Evolutionary conservation across 2,329 filamentous ascomycete genomes (phyloP).

Genomic region (Mycocentrospora acerina): DNA sequence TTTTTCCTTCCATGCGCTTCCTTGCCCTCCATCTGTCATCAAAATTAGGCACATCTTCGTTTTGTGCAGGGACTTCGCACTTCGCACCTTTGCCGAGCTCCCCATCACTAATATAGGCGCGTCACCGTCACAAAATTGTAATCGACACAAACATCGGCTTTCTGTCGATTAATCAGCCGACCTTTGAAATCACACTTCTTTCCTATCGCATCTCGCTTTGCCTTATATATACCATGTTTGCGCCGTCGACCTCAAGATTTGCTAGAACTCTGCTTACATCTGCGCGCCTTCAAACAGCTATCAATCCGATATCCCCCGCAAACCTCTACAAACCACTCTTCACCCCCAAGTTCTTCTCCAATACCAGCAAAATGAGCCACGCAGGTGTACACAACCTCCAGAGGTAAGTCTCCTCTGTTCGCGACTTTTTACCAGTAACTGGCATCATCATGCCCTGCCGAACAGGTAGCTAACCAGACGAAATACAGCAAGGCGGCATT

Average conservation of each 20-base stretch:
- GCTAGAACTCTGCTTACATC: slow-evolving; percentile 47
- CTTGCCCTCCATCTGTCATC: slow-evolving; percentile 3
- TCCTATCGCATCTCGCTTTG: slow-evolving; percentile 19
- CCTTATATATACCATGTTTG: slow-evolving; percentile 44
- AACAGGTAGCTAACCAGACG: slow-evolving; percentile 8
- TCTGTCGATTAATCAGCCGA: slow-evolving; percentile 37
- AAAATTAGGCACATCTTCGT: slow-evolving; percentile 11
- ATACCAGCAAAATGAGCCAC: slow-evolving; percentile 46
- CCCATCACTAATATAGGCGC: slow-evolving; percentile 19
- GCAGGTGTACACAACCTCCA: slow-evolving; percentile 53
- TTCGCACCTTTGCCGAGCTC: slow-evolving; percentile 32
- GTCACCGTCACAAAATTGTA: slow-evolving; percentile 25
- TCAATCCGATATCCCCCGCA: slow-evolving; percentile 26
- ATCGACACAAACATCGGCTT: slow-evolving; percentile 25
- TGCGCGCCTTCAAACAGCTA: slow-evolving; percentile 39
- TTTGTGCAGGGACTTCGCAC: slow-evolving; percentile 24
- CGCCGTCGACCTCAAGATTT: slow-evolving; percentile 37
- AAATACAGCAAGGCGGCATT: slow-evolving; percentile 61
- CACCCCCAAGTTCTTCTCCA: slow-evolving; percentile 43
- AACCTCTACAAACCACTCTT: slow-evolving; percentile 38
- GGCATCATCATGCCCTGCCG: slow-evolving; percentile 14
- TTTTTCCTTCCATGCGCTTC: slow-evolving; percentile 10
- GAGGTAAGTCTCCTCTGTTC: slow-evolving; percentile 38
- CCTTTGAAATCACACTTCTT: slow-evolving; percentile 38
- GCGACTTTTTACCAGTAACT: slow-evolving; percentile 2